Base-by-base conservation (phyloP, 2,329 filamentous ascomycete genomes). In the Elsinoe fawcettii region DNA sequence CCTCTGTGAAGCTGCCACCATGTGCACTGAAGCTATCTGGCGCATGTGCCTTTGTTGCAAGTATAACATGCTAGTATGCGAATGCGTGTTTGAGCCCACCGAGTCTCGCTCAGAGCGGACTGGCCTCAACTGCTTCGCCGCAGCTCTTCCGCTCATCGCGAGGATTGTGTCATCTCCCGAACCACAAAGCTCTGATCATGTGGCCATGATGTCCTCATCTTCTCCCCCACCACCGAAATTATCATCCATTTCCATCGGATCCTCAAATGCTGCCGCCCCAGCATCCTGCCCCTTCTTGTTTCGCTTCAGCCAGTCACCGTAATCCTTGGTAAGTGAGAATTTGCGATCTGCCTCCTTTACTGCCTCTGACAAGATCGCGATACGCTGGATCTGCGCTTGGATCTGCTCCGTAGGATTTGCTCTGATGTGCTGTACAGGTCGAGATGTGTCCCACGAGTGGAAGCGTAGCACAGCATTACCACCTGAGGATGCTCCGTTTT, bases 281-380 rank as follows among this genome's bases (percentile, higher is more conserved):
- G 65, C 64, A 5, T 63, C 62, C 22, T 61, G 62, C 30, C 65
- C 63, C 55, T 73, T 71, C 68, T 73, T 73, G 63, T 72, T 76
- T 56, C 77, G 74, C 64, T 75, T 77, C 54, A 78, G 59, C 53
- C 74, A 73, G 43, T 82, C 79, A 30, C 83, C 71, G 63, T 80
- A 82, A 65, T 85, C 82, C 63, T 78, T 80, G 57, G 75, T 80
- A 41, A 86, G 66, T 41, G 77, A 79, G 51, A 85, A 65, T 16
- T 76, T 77, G 55, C 76, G 74, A 60, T 84, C 81, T 14, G 76
- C 77, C 59, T 79, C 75, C 61, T 75, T 74, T 44, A 83, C 73
- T 62, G 77, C 75, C 20, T 74, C 70, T 18, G 78, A 73, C 5
- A 86, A 72, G 7, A 65, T 63, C 54, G 77, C 73, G 1, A 83